Conservation (phyloP, 371 early-diverging fungal genomes). For the Entomophthora muscae region DNA sequence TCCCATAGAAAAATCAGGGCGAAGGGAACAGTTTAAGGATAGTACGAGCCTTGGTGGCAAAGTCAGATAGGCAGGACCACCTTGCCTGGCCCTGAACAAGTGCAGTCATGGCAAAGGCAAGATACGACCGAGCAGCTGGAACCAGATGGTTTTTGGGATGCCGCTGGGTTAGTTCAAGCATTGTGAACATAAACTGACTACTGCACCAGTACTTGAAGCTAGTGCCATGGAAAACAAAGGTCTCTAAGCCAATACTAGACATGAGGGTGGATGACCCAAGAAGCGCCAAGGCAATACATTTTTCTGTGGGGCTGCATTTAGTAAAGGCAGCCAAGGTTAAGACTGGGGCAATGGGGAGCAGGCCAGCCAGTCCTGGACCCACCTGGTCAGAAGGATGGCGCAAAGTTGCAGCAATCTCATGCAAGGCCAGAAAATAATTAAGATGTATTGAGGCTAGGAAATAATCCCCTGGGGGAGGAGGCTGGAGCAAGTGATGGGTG, state of each 20-base stretch:
- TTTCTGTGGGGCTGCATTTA: background rate
- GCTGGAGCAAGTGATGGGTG: background rate
- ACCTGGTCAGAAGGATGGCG: background rate
- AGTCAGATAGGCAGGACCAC: background rate
- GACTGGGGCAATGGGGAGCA: background rate
- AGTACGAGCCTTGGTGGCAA: background rate
- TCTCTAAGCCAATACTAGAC: background rate
- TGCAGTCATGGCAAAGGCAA: background rate
- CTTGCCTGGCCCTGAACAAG: background rate
- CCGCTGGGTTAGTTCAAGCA: background rate
- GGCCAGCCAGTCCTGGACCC: background rate
- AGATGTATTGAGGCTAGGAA: background rate
- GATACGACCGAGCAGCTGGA: background rate
- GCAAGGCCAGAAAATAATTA: conserved; percentile 1
- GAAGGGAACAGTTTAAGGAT: background rate
- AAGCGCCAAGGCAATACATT: background rate
- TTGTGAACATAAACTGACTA: conserved; percentile 1
- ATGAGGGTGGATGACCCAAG: background rate
- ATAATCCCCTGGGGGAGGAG: background rate
- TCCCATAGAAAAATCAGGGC: background rate
- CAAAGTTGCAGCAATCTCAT: background rate
- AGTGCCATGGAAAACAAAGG: conserved; percentile 1
- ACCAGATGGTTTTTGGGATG: background rate
- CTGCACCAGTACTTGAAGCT: background rate
- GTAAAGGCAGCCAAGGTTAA: background rate